Percentiles rank a stretch among this genome's conserved stretches.
phyloP scores from a whole-genome alignment of 371 early-diverging fungal species.

The Mucor ambiguus region DNA sequence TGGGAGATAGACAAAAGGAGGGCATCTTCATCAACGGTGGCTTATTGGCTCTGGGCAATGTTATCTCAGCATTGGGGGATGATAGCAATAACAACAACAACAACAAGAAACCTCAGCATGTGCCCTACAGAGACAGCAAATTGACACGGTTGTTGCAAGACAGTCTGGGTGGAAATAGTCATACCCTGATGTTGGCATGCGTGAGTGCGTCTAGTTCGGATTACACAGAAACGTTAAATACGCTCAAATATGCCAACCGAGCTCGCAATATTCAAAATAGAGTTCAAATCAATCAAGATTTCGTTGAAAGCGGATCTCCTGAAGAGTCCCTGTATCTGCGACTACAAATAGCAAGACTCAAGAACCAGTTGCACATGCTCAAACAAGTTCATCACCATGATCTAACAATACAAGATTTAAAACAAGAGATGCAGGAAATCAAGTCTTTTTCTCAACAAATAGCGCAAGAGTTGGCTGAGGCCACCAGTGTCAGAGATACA shows the following conservation, averaged over 20 bases:
- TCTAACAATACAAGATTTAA: conserved; percentile 26
- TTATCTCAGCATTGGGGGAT: conserved; percentile 95
- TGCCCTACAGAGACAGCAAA: conserved; percentile 98
- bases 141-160: conserved; percentile 44
- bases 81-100: conserved; percentile 58
- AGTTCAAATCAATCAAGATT: conserved; percentile 31
- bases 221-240: conserved; percentile 84
- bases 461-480: conserved; percentile 42
- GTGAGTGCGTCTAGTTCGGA: conserved; percentile 71
- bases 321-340: conserved; percentile 60
- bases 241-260: conserved; percentile 84
- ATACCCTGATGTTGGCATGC: conserved; percentile 90
- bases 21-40: conserved; percentile 97
- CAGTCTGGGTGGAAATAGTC: conserved; percentile 78
- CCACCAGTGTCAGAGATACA: conserved; percentile 51
- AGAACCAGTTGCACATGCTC: conserved; percentile 43
- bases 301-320: neutral
- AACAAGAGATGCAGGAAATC: conserved; percentile 40
- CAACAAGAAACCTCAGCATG: conserved; percentile 42
- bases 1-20: conserved; percentile 92
- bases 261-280: conserved; percentile 79
- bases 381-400: conserved; percentile 26
- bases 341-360: conserved; percentile 60
- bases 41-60: conserved; percentile 95
- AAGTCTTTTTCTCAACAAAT: conserved; percentile 38